Conservation (phyloP, 1,284 basidiomycete genomes). For the Lentinus polychrous region DNA sequence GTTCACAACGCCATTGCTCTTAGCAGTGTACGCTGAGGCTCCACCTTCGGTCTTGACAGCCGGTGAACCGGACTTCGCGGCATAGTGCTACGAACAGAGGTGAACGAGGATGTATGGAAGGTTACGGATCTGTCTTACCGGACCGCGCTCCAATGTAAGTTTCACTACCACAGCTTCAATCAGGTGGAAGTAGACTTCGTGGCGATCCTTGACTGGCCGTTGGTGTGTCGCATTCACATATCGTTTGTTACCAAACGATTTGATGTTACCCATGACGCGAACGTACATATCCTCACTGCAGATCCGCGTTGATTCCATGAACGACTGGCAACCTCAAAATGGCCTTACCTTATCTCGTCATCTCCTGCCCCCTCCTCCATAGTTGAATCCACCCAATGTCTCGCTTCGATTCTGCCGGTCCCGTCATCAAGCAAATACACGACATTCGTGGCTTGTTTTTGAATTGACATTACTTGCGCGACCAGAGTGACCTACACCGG, state of each 20-base stretch:
- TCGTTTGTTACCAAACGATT: constrained; percentile 78
- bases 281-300: constrained; percentile 73
- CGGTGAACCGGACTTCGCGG: constrained; percentile 4
- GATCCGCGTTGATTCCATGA: neutral
- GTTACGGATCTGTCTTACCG: constrained; percentile 18
- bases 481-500: constrained; percentile 60
- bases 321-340: neutral
- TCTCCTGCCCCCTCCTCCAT: constrained; percentile 40
- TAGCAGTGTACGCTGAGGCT: constrained; percentile 28
- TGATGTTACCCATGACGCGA: constrained; percentile 86
- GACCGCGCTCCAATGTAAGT: constrained; percentile 34
- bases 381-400: constrained; percentile 79
- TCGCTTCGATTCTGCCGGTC: constrained; percentile 81
- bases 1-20: constrained; percentile 15
- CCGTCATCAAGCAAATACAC: constrained; percentile 86
- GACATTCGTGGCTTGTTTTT: constrained; percentile 75
- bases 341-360: constrained; percentile 38
- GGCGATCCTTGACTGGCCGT: constrained; percentile 59
- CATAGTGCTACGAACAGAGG: constrained; percentile 22
- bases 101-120: constrained; percentile 2
- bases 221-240: constrained; percentile 78
- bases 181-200: constrained; percentile 83
- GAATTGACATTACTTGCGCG: constrained; percentile 71
- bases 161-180: constrained; percentile 48
- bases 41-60: constrained; percentile 2